Base-by-base conservation (phyloP, 2,329 filamentous ascomycete genomes). In the Penicillium sp. region DNA sequence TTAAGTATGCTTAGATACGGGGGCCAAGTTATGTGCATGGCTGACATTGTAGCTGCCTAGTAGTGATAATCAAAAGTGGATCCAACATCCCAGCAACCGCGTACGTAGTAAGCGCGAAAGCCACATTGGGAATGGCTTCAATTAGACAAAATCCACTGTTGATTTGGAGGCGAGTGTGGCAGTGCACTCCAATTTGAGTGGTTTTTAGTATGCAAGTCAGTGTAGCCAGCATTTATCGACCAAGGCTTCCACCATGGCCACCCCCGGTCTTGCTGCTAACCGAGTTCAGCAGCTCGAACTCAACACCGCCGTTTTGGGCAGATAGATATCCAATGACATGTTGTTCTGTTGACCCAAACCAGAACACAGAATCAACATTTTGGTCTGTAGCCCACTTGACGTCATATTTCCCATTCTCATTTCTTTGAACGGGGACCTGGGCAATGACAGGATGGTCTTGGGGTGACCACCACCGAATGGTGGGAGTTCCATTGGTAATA, bases 321-420 rank as follows among this genome's bases (percentile, higher is more conserved):
- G 63, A 62, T n/a, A 75, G 49, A 54, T 66, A 63, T 2, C 72
- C 72, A 32, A 75, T 61, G 16, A 71, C 61, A 48, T 68, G 71
- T 38, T 74, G 67, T 31, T 73, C 71, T 2, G 63, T 54, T 11
- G 71, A 70, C 5, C 63, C 69, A 59, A 74, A 69, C 71, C 72
- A 75, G 49, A 75, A 70, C 7, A 50, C 60, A 10, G 63, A 62
- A n/a, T 64, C 51, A 14, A 60, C 52, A 11, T 61, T 56, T 9
- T 61, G 52, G n/a, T 55, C 61, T 27, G 58, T 49, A 5, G 71
- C 48, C 72, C 72, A 74, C 29, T 64, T 67, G 43, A 70, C 59
- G 29, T 74, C 71, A 46, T 72, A 74, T 55, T 65, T 68, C 16
- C 71, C 71, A 49, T 49, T 67, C n/a, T 74, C 72, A 51, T 55